Conservation (phyloP, 306 rosid genomes). For the Argentina anserina region DNA sequence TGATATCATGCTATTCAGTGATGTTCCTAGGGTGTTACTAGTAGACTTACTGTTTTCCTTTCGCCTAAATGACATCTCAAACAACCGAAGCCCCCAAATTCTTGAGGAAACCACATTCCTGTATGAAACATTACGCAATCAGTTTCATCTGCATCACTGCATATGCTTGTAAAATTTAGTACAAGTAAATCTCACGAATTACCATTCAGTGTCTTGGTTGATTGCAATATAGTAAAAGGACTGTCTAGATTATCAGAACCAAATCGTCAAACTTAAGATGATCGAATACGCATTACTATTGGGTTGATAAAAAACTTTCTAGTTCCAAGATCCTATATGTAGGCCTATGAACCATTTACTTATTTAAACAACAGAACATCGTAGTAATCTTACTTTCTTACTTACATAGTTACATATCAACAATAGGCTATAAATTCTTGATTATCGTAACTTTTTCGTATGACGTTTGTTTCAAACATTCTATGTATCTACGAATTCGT, state of each 20-base stretch:
- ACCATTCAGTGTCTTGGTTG: background rate
- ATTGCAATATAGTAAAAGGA: background rate
- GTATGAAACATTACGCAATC: slow-evolving; percentile 14
- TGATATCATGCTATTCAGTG: background rate
- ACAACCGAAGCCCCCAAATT: slow-evolving; percentile 42
- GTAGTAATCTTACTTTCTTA: too few relatives aligned
- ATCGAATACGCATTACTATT: too few relatives aligned
- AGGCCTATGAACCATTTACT: background rate
- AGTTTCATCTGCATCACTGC: background rate
- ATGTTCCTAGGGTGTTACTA: background rate
- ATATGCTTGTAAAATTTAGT: too few relatives aligned
- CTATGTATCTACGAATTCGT: too few relatives aligned
- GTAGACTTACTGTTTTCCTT: slow-evolving; percentile 45
- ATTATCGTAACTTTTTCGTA: too few relatives aligned
- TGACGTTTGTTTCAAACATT: too few relatives aligned
- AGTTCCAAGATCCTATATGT: too few relatives aligned
- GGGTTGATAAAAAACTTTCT: background rate
- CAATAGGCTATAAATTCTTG: too few relatives aligned
- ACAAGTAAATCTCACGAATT: background rate
- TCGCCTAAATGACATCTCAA: slow-evolving; percentile 26
- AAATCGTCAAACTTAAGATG: background rate
- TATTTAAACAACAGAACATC: too few relatives aligned
- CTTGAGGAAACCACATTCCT: slow-evolving; percentile 45
- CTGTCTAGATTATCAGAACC: background rate
- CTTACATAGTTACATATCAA: too few relatives aligned